Evolutionary conservation across 768 basidiomycete species (phyloP), one percentile per base, ranked within the genome.

Genomic region (Podaxis sp.): DNA sequence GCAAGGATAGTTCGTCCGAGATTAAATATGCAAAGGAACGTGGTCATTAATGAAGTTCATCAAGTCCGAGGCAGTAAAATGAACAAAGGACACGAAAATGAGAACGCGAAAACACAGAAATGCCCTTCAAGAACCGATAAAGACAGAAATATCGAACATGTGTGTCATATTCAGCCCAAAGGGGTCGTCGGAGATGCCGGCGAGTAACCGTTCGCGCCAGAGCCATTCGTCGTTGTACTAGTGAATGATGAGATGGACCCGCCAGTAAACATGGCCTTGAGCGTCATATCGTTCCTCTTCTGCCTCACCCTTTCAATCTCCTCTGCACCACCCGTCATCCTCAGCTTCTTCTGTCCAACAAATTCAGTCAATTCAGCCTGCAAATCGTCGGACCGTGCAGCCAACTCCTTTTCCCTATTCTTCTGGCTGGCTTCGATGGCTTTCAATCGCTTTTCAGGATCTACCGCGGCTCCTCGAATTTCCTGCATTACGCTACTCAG

Each of bases 311-410:
- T 82, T 77, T 99, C 96, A 24, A 79, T 84, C 77, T 96, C 94
- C 74, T 96, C 93, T 24, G 93, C 90, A 13, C 95, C 96, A 28
- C 96, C 96, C 17, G 96, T 99, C 92, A 95, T 90, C 81, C 87
- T 93, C 73, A 99, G 76, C 78, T 90, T 95, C 81, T 91, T 92
- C 64, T 87, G 86, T 3, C 78, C 82, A 57, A 99, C 95, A 75
- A 99, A 98, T 3, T 91, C 93, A 51, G 77, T 75, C 68, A 99
- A 71, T 79, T 99, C 96, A 13, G 82, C 80, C 68, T 93, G 85
- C 74, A 98, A 87, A 67, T 93, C 94, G 73, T 97, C 94, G 49
- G 89, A 83, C 63, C 85, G 82, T 53, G 73, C 80, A 22, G 87
- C 87, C 19, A 89, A 76, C 73, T 95, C 92, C 75, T 84, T 87